These are phyloP conservation scores for Gossypium bickii DNA, from an alignment of 345 rosid genomes.

Conservation along the genomic window DNA sequence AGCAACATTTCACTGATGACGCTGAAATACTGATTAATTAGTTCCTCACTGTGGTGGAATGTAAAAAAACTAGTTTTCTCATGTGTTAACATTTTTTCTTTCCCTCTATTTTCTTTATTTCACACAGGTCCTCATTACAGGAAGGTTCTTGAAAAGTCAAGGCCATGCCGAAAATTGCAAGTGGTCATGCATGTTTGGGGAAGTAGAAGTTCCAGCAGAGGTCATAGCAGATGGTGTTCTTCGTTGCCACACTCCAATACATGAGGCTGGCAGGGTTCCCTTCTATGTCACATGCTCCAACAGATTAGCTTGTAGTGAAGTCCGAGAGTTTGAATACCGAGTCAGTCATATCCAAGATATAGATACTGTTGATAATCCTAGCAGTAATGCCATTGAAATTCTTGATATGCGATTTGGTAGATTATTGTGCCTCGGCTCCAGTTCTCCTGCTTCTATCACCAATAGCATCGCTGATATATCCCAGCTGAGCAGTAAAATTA, in stretches of 20 bases:
- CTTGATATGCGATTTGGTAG: conserved; percentile 59
- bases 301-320: conserved; percentile 92
- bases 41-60: background rate
- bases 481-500: conserved; percentile 53
- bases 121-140: conserved; percentile 62
- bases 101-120: conserved; percentile 14
- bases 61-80: background rate
- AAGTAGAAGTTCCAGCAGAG: conserved; percentile 92
- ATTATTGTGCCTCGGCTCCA: conserved; percentile 41
- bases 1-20: background rate
- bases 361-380: conserved; percentile 24
- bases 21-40: background rate
- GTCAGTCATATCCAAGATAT: conserved; percentile 28
- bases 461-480: conserved; percentile 30
- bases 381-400: conserved; percentile 27
- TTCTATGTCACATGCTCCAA: conserved; percentile 90
- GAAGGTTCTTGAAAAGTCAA: conserved; percentile 60
- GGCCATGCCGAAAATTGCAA: conserved; percentile 48
- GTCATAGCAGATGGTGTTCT: conserved; percentile 77
- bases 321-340: conserved; percentile 85
- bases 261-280: conserved; percentile 73
- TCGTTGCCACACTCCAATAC: conserved; percentile 59
- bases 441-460: conserved; percentile 26
- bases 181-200: conserved; percentile 99
- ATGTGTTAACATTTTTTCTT: conserved; percentile 1